Evolutionary conservation across 495 filamentous ascomycete species (phyloP), one percentile per base, ranked within the genome.

Genomic region (Aspergillus steynii): DNA sequence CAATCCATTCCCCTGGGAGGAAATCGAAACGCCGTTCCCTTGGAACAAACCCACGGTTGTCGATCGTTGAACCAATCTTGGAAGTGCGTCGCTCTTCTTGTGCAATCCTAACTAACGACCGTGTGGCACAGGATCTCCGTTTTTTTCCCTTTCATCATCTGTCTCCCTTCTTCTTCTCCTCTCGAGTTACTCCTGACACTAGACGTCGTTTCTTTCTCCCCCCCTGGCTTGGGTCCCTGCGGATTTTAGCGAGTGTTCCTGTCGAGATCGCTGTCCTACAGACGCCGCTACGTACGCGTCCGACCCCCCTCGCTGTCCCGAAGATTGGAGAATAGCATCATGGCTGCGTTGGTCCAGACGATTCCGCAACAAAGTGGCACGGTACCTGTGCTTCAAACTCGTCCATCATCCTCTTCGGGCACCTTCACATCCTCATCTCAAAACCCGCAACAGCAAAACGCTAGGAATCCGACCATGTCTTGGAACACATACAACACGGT

Each of bases 331-430:
- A 67, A 67, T 69, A 74, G 66, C 78, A 80, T 70, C 73, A 96
- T 96, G 92, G 92, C 92, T 80, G 91, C 92, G 76, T 84, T 96
- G 79, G 91, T 95, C 76, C 92, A 96, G 82, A 85, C 91, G 63
- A 93, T 93, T 72, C 89, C 91, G 67, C 86, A 90, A 77, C 90
- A 92, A 76, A 86, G 87, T 73, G 84, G 85, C 69, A 90, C 89
- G 62, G 85, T 90, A 69, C 89, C 89, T 57, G 87, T 94, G 85
- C 88, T 96, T 64, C 90, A 92, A 71, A 84, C 89, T 62, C 87
- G 90, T 67, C 88, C 91, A 61, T 88, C 91, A 46, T 84, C 90
- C 46, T 87, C 88, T 29, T 90, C 88, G 62, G 75, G 78, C 70
- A 70, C 75, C 57, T 78, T 77, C 56, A 63, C 69, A 47, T 61